Evolutionary conservation across 2,329 filamentous ascomycete species (phyloP), one percentile per base, ranked within the genome.

Genomic region (Phaeoacremonium minimum): DNA sequence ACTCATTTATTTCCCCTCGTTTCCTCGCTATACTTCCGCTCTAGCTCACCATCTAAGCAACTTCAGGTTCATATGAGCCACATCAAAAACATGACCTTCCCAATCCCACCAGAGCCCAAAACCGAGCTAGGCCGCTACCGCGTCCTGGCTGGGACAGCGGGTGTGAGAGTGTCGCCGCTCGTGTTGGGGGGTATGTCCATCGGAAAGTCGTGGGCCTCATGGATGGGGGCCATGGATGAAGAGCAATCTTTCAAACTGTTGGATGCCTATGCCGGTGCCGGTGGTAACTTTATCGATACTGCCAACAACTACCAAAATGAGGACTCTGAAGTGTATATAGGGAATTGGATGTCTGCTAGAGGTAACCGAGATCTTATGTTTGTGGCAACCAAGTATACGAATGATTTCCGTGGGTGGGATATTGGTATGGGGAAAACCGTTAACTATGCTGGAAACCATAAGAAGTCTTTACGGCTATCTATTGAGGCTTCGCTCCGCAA

Each of bases 251-350:
- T 35, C 11, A 7, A 15, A 8, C 26, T 35, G 16, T 22, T 35
- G 14, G 33, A 35, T n/a, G n/a, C 22, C 22, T 26, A 9, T n/a
- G 9, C 9, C 22, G 22, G 9, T 26, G 22, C 22, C 9, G 22
- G 40, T n/a, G 83, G 83, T 17, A 87, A 87, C 61, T 87, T 87
- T 56, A 81, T 87, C 50, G 83, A 87, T 54, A 85, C 80, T 0
- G 50, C 80, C 40, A 83, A 79, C 61, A 80, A 80, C 56, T 86
- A 87, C 58, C 80, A 84, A 47, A 59, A 66, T 38, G 67, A 66
- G 41, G 69, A 85, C 54, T 76, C 75, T 1, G 83, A 87, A 57
- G 57, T 50, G 36, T 83, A 80, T 75, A 63, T 87, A 40, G 83
- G 83, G 28, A 79, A 83, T 46, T 87, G 82, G 81, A 81, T 85